Percentiles rank a stretch among this genome's conserved stretches.
Conservation (phyloP, 2,329 filamentous ascomycete species). For the Bipolaris oryzae region DNA sequence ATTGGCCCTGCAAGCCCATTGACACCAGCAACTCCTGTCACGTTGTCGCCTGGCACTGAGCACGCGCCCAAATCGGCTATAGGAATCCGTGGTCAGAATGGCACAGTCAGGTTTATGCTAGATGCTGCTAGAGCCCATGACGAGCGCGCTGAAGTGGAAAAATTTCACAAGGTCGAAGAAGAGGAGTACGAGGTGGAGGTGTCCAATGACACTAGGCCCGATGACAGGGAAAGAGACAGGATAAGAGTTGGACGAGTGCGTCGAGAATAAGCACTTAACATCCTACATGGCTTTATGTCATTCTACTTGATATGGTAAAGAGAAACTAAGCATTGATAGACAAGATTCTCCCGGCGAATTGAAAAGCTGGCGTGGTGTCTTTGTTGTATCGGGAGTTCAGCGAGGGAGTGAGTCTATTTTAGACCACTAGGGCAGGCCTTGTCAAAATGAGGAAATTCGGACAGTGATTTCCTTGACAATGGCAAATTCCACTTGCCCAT, state of each 20-base stretch:
- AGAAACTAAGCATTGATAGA: conserved; percentile 1
- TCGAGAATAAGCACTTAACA: conserved; percentile 27
- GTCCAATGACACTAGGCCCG: conserved; percentile 28
- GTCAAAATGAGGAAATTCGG: no score
- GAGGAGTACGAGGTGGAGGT: conserved; percentile 80
- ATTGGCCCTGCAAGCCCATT: conserved; percentile 42
- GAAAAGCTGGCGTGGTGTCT: neutral
- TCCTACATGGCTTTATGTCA: neutral
- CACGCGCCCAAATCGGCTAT: conserved; percentile 46
- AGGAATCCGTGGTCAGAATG: conserved; percentile 60
- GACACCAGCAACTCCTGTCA: conserved; percentile 54
- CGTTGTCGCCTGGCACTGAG: conserved; percentile 46
- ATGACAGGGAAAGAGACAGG: conserved; percentile 29
- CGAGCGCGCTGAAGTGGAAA: conserved; percentile 71
- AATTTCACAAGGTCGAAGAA: conserved; percentile 74
- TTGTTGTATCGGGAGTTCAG: neutral
- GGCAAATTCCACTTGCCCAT: no score
- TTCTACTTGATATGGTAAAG: neutral
- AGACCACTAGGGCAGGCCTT: no score
- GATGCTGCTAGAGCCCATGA: conserved; percentile 74
- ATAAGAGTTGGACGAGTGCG: conserved; percentile 34
- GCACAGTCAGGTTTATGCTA: conserved; percentile 88
- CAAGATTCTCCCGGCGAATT: no score
- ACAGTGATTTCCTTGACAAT: no score
- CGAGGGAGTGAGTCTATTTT: no score